phyloP scores from a whole-genome alignment of 306 rosid species.

The Glycine latifolia region DNA sequence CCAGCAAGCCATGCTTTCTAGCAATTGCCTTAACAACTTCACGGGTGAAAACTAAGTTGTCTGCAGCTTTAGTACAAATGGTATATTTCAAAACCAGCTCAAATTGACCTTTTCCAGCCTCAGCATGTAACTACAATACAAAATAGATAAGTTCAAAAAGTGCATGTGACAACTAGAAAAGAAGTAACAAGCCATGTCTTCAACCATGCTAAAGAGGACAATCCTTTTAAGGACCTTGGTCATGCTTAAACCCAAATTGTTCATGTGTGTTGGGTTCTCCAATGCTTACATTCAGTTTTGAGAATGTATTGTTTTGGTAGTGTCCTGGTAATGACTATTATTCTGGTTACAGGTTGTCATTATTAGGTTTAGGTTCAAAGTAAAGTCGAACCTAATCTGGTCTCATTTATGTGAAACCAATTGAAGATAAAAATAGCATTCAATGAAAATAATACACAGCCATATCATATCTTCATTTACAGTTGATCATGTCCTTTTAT shows the following conservation, averaged over 20 bases:
- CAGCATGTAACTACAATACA: constrained; percentile 73
- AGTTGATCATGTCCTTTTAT: constrained; percentile 23
- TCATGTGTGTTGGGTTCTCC: neutral
- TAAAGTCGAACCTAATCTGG: neutral
- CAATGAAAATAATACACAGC: constrained; percentile 16
- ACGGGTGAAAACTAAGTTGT: constrained; percentile 74
- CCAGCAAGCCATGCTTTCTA: constrained; percentile 83
- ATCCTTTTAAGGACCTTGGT: constrained; percentile 31
- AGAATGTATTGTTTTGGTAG: neutral
- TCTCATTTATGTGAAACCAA: constrained; percentile 20
- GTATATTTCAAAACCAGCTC: constrained; percentile 72
- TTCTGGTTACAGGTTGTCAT: constrained; percentile 1
- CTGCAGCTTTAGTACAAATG: constrained; percentile 70
- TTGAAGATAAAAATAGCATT: neutral
- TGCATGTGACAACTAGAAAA: neutral
- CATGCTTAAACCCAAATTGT: constrained; percentile 24
- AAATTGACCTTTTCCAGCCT: constrained; percentile 90
- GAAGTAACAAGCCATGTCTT: constrained; percentile 35
- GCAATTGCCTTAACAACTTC: constrained; percentile 80
- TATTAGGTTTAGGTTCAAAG: constrained; percentile 5
- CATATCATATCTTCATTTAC: constrained; percentile 29
- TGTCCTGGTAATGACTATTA: constrained; percentile 1
- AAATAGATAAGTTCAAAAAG: constrained; percentile 28
- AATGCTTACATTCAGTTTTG: constrained; percentile 12
- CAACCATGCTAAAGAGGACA: constrained; percentile 17